Conservation (phyloP, 2,329 filamentous ascomycete genomes). For the Teratosphaeriaceae sp. region DNA sequence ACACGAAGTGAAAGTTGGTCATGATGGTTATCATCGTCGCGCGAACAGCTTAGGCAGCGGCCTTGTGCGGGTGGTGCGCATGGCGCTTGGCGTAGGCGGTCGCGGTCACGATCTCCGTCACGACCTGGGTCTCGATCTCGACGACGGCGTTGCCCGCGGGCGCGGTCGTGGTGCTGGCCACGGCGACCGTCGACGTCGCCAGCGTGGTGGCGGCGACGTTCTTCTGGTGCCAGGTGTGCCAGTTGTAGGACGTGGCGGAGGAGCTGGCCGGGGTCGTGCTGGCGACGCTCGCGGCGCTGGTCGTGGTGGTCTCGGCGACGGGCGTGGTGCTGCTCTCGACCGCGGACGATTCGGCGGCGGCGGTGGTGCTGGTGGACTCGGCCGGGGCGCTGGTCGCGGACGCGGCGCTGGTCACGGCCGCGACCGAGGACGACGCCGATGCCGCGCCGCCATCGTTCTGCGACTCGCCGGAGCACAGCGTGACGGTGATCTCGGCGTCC, state of each 20-base stretch:
- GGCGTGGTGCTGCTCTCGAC: slow-evolving; percentile 10
- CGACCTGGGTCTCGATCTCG: slow-evolving; percentile 18
- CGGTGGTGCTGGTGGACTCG: background rate
- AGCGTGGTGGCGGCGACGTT: slow-evolving; percentile 13
- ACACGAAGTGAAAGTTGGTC: no score
- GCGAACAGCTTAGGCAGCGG: slow-evolving; percentile 12
- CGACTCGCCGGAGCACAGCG: slow-evolving; percentile 28
- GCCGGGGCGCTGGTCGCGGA: background rate
- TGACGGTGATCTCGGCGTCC: slow-evolving; percentile 29
- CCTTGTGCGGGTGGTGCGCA: slow-evolving; percentile 23
- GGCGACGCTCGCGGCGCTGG: background rate
- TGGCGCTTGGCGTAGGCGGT: slow-evolving; percentile 20
- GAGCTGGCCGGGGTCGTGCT: background rate
- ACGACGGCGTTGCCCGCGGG: slow-evolving; percentile 23
- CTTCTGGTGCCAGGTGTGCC: slow-evolving; percentile 7
- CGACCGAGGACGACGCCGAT: slow-evolving; percentile 8
- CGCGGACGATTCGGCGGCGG: background rate
- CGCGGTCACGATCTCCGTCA: slow-evolving; percentile 21
- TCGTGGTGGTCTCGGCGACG: slow-evolving; percentile 7
- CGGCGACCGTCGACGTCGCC: slow-evolving; percentile 13
- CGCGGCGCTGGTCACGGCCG: slow-evolving; percentile 7
- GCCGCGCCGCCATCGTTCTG: slow-evolving; percentile 12
- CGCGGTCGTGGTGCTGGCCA: slow-evolving; percentile 9
- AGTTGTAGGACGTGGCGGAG: slow-evolving; percentile 8
- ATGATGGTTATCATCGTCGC: background rate